These are phyloP conservation scores for Tulasnella sp. DNA, from an alignment of 768 basidiomycete genomes.

Conservation along the genomic window DNA sequence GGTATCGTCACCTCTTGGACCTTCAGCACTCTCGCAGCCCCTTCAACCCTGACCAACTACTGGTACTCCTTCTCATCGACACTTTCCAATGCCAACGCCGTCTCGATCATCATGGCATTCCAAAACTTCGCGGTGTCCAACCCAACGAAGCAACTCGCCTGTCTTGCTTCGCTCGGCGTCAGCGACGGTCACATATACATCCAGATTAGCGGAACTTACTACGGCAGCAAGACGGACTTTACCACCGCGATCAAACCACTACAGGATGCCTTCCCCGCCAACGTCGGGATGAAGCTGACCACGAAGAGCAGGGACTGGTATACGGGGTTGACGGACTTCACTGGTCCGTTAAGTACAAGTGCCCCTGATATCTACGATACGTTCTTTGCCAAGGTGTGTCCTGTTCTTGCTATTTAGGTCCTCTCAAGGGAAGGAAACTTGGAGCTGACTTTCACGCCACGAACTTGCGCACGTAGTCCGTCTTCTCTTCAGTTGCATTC, in stretches of 20 bases:
- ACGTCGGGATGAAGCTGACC: constrained; percentile 18
- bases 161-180: neutral
- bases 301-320: constrained; percentile 35
- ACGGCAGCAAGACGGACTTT: constrained; percentile 36
- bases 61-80: constrained; percentile 29
- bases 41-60: constrained; percentile 38
- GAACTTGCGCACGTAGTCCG: constrained; percentile 27
- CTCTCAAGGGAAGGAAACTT: neutral
- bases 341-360: constrained; percentile 35
- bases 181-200: constrained; percentile 20
- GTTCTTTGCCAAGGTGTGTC: constrained; percentile 38
- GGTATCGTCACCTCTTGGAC: constrained; percentile 43
- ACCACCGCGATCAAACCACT: constrained; percentile 31
- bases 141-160: constrained; percentile 37
- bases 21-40: constrained; percentile 40
- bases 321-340: constrained; percentile 33
- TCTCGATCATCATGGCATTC: constrained; percentile 40
- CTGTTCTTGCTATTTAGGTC: no score
- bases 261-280: constrained; percentile 1
- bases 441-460: neutral
- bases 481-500: constrained; percentile 32
- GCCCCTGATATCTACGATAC: constrained; percentile 37
- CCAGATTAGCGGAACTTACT: constrained; percentile 36
- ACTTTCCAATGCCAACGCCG: constrained; percentile 41
- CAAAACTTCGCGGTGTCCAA: constrained; percentile 37